A percentile compares a stretch with the other conserved stretches of the same genome.
These are phyloP conservation scores for Canavalia ensiformis DNA, from an alignment of 306 rosid species.

Conservation along the genomic window DNA sequence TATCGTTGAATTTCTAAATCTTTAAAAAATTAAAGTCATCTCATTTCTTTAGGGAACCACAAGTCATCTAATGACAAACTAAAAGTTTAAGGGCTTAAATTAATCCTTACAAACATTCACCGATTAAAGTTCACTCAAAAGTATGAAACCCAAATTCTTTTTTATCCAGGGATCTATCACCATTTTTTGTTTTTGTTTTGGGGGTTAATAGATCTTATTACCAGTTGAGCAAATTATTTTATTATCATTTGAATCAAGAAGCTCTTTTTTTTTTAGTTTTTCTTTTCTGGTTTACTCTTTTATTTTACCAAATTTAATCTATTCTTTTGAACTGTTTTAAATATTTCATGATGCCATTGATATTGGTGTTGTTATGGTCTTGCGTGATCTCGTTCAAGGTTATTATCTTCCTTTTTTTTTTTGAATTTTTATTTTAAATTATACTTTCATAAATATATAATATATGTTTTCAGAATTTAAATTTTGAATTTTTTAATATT, in stretches of 20 bases:
- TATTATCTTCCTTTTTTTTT: no score
- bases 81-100: not conserved
- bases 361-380: no score
- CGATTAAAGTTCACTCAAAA: not conserved
- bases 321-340: no score
- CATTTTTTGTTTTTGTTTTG: no score
- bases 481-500: no score
- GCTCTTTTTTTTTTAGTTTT: not conserved
- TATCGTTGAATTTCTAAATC: conserved; percentile 2
- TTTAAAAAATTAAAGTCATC: not conserved
- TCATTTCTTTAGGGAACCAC: not conserved
- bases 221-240: not conserved
- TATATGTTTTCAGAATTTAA: no score
- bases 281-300: no score
- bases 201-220: not conserved
- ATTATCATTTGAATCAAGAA: not conserved
- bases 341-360: no score
- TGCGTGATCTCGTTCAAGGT: no score
- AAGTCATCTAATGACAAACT: not conserved
- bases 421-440: no score
- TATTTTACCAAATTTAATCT: no score
- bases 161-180: not conserved
- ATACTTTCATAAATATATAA: no score
- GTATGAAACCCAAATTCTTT: not conserved
- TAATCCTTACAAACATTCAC: not conserved